Evolutionary conservation across 1,284 basidiomycete genomes (phyloP).

Genomic region (Puccinia novopanici): DNA sequence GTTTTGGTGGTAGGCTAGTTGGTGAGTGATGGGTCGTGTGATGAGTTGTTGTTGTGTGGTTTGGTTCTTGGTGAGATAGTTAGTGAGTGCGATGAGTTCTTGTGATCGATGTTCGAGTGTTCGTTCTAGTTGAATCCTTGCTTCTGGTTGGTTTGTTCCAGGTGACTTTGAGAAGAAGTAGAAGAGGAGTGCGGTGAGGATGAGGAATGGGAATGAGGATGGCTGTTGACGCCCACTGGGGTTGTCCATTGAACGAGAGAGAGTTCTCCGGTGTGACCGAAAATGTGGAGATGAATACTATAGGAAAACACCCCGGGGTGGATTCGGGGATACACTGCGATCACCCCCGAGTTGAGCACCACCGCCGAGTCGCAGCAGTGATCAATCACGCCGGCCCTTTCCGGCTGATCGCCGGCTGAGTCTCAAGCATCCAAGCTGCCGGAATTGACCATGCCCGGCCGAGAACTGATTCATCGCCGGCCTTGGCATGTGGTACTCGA

Average conservation of each 20-base stretch:
- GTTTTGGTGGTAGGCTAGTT: not conserved
- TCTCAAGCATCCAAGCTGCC: no score
- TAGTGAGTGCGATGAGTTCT: not conserved
- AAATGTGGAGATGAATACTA: no score
- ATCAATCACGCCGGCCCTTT: no score
- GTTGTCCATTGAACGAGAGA: no score
- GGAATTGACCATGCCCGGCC: no score
- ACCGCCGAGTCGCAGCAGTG: no score
- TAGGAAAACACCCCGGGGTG: no score
- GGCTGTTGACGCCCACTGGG: not conserved
- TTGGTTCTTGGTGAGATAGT: not conserved
- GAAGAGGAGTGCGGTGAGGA: constrained; percentile 30
- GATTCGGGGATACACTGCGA: no score
- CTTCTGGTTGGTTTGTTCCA: not conserved
- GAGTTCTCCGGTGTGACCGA: not conserved
- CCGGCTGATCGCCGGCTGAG: no score
- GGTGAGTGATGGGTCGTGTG: not conserved
- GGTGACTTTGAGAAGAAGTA: constrained; percentile 42
- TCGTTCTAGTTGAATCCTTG: not conserved
- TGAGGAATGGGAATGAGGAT: constrained; percentile 22
- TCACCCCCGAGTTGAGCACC: no score
- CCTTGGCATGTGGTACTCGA: no score
- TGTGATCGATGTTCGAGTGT: constrained; percentile 10
- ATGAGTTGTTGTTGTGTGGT: not conserved
- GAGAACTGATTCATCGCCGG: no score